Conservation (phyloP, 441 rosid genomes). For the Macaranga tanarius region DNA sequence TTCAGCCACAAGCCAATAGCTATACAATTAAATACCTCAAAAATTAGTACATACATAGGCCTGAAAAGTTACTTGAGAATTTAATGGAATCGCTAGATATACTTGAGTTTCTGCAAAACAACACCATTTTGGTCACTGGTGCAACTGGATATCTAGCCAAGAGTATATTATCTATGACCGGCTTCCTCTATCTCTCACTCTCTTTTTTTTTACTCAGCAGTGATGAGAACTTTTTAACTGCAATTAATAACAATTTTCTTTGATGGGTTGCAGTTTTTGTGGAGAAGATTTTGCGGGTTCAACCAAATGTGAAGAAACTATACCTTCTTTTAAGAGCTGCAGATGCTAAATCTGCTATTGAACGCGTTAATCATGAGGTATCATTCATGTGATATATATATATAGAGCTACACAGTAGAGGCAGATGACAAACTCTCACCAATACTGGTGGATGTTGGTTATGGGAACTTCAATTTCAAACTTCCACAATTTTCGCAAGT, state of each 20-base stretch:
- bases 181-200: too few species aligned
- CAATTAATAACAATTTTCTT: background rate
- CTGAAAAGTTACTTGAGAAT: too few species aligned
- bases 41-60: too few species aligned
- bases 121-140: constrained; percentile 52
- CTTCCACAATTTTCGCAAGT: too few species aligned
- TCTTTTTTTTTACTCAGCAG: too few species aligned
- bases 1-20: too few species aligned
- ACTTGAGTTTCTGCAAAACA: constrained; percentile 43
- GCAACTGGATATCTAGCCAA: constrained; percentile 60
- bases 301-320: constrained; percentile 51
- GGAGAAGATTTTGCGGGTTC: constrained; percentile 60
- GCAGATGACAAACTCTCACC: too few species aligned
- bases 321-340: constrained; percentile 55
- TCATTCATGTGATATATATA: background rate
- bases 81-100: constrained; percentile 35
- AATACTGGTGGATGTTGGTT: too few species aligned
- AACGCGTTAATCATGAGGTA: constrained; percentile 49
- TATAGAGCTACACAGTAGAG: too few species aligned
- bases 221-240: too few species aligned
- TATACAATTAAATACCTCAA: too few species aligned
- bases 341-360: constrained; percentile 37
- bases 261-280: constrained; percentile 40
- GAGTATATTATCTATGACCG: constrained; percentile 18
- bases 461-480: too few species aligned